phyloP scores from a whole-genome alignment of 495 filamentous ascomycete genomes.

The Aspergillus steynii region DNA sequence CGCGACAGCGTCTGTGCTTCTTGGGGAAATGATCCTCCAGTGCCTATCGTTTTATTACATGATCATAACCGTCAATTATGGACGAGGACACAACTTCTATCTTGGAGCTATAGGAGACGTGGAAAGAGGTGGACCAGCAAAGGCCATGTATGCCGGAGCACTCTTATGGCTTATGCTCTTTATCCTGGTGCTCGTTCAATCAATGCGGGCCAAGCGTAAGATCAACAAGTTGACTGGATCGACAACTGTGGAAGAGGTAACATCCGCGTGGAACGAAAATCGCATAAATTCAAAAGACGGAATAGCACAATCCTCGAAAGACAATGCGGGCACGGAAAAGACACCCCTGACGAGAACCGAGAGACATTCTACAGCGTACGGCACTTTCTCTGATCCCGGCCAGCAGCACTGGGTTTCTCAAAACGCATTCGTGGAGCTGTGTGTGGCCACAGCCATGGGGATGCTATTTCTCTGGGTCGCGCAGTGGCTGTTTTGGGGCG shows the following conservation, averaged over 20 bases:
- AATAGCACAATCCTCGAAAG: neutral
- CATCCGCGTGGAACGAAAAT: neutral
- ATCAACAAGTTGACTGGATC: conserved; percentile 2
- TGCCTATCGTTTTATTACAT: conserved; percentile 16
- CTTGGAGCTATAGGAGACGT: conserved; percentile 16
- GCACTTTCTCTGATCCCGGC: conserved; percentile 4
- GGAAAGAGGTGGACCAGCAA: conserved; percentile 5
- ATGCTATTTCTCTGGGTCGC: conserved; percentile 14
- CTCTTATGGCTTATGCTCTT: conserved; percentile 14
- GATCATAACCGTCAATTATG: conserved; percentile 19
- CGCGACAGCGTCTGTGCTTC: conserved; percentile 11
- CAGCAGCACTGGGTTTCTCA: conserved; percentile 1
- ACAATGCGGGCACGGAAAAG: conserved; percentile 3
- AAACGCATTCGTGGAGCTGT: neutral
- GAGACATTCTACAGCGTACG: conserved; percentile 2
- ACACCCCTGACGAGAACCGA: conserved; percentile 1
- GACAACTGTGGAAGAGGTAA: neutral
- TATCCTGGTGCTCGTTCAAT: conserved; percentile 3
- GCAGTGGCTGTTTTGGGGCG: conserved; percentile 17
- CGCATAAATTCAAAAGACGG: conserved; percentile 1
- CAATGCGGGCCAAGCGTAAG: neutral
- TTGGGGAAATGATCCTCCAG: conserved; percentile 19
- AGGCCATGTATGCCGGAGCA: conserved; percentile 15
- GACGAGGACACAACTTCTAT: conserved; percentile 20
- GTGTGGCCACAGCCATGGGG: neutral